These are phyloP conservation scores for Saccharomyces uvarum DNA, from an alignment of 1,139 yeast genomes.

Conservation along the genomic window DNA sequence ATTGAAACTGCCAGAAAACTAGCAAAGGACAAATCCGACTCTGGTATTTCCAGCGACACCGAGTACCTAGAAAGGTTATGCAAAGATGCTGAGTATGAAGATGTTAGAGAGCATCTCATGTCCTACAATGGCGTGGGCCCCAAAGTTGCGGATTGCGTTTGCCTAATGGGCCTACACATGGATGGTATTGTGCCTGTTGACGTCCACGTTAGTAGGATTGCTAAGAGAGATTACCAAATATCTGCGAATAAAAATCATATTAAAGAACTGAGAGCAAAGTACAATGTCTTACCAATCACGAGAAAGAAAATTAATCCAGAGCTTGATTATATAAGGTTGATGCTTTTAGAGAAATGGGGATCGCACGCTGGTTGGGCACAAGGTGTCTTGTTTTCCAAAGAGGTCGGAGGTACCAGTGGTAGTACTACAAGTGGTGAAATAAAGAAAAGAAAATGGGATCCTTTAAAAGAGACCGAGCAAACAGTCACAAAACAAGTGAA, in stretches of 20 bases:
- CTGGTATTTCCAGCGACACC: constrained; percentile 24
- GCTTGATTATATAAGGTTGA: constrained; percentile 44
- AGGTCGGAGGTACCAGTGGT: constrained; percentile 52
- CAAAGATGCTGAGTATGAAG: constrained; percentile 25
- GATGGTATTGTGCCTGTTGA: constrained; percentile 91
- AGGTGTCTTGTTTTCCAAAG: constrained; percentile 82
- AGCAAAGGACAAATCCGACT: constrained; percentile 25
- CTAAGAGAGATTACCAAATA: constrained; percentile 67
- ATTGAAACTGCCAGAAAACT: constrained; percentile 62
- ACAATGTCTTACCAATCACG: constrained; percentile 27
- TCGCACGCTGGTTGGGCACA: constrained; percentile 98
- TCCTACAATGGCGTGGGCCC: constrained; percentile 90
- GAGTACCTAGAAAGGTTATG: constrained; percentile 16
- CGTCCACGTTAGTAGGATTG: constrained; percentile 92
- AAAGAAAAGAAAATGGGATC: constrained; percentile 17
- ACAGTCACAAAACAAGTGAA: background rate
- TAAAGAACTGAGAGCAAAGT: constrained; percentile 28
- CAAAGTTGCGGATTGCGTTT: constrained; percentile 93
- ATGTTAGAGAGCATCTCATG: constrained; percentile 57
- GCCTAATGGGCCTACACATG: constrained; percentile 85
- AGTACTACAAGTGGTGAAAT: constrained; percentile 27
- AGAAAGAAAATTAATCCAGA: constrained; percentile 51
- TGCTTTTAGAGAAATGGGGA: constrained; percentile 72
- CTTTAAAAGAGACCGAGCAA: background rate
- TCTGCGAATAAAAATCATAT: constrained; percentile 33